Percentiles rank a stretch among this genome's conserved stretches.
Conservation (phyloP, 805 yeast species). For the Danielozyma ontarioensis region DNA sequence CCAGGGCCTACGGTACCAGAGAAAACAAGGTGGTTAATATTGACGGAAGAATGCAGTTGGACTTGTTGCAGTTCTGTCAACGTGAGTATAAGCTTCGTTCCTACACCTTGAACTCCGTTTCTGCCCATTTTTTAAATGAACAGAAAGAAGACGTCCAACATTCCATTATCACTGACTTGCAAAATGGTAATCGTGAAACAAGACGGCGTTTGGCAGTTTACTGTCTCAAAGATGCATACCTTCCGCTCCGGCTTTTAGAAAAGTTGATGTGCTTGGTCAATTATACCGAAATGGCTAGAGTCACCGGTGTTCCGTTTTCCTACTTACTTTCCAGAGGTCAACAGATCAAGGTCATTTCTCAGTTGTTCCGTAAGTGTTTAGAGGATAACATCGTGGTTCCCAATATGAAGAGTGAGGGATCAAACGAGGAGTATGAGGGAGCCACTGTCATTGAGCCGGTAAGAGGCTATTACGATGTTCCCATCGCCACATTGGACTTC, state of each 20-base stretch:
- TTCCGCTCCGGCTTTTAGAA: slow-evolving; percentile 83
- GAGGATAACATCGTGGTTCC: slow-evolving; percentile 87
- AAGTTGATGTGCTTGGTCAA: slow-evolving; percentile 95
- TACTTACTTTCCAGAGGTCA: slow-evolving; percentile 88
- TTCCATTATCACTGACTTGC: slow-evolving; percentile 90
- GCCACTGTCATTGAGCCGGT: slow-evolving; percentile 98
- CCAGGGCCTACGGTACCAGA: slow-evolving; percentile 94
- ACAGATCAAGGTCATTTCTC: slow-evolving; percentile 95
- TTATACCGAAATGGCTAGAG: slow-evolving; percentile 99
- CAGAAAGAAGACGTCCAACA: slow-evolving; percentile 98
- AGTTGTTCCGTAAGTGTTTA: slow-evolving; percentile 87
- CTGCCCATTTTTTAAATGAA: slow-evolving; percentile 88
- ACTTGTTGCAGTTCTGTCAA: slow-evolving; percentile 85
- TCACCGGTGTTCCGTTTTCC: slow-evolving; percentile 96
- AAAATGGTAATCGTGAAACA: slow-evolving; percentile 87
- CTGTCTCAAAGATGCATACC: slow-evolving; percentile 92
- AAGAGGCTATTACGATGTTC: slow-evolving; percentile 94
- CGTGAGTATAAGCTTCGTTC: slow-evolving; percentile 93
- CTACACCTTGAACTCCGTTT: slow-evolving; percentile 90
- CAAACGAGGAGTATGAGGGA: slow-evolving; percentile 94
- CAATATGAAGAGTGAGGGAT: slow-evolving; percentile 75
- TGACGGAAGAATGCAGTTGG: slow-evolving; percentile 95
- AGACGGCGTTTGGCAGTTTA: slow-evolving; percentile 94
- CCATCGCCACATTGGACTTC: slow-evolving; percentile 97
- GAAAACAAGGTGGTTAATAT: slow-evolving; percentile 88